These are phyloP conservation scores for Salix caprea DNA, from an alignment of 345 rosid genomes.

Conservation along the genomic window DNA sequence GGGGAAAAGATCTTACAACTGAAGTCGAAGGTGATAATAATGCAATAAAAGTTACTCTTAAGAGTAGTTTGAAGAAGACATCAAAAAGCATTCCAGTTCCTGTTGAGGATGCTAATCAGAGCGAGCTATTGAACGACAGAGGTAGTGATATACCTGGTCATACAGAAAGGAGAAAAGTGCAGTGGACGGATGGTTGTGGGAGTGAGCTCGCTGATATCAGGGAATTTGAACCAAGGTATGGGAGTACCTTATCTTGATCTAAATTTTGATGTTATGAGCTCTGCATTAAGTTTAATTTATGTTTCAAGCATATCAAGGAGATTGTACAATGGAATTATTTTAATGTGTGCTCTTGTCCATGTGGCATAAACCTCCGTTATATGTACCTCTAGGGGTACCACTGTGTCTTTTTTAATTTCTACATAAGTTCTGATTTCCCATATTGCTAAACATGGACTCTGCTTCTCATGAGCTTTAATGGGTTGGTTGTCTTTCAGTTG, in stretches of 20 bases:
- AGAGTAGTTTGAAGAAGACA: conserved; percentile 79
- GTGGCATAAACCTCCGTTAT: background rate
- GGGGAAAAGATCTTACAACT: conserved; percentile 29
- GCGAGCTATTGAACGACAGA: conserved; percentile 35
- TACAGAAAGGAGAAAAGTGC: conserved; percentile 68
- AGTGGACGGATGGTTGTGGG: conserved; percentile 93
- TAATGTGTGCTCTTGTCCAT: background rate
- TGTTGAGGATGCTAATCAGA: conserved; percentile 39
- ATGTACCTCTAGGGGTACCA: background rate
- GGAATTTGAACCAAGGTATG: conserved; percentile 97
- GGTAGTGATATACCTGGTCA: conserved; percentile 40
- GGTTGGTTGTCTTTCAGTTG: background rate
- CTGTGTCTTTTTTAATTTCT: background rate
- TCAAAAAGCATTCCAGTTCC: conserved; percentile 32
- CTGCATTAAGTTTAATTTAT: background rate
- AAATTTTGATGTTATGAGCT: background rate
- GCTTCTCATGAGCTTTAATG: background rate
- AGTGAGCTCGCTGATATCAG: conserved; percentile 78
- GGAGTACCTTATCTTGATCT: conserved; percentile 1
- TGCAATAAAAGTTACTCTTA: conserved; percentile 43
- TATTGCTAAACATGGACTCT: background rate
- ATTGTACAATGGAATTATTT: background rate
- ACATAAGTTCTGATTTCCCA: background rate
- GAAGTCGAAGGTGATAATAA: conserved; percentile 40
- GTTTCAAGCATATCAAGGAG: background rate